These are phyloP conservation scores for Ochetophila trinervis DNA, from an alignment of 306 rosid genomes.

Conservation along the genomic window DNA sequence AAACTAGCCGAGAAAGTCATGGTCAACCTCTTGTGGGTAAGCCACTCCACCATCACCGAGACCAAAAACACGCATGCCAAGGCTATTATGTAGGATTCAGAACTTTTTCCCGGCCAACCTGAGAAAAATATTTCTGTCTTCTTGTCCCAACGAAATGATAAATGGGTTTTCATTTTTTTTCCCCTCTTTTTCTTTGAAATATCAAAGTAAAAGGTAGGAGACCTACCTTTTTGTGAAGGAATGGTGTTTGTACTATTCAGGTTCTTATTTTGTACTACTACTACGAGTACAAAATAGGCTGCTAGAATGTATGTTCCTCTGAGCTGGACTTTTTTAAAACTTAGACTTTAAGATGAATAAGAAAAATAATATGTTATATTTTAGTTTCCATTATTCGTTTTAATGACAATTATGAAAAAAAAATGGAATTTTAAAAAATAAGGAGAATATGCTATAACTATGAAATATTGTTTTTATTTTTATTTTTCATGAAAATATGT, in stretches of 20 bases:
- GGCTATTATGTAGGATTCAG: background rate
- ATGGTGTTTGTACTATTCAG: background rate
- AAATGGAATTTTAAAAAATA: too few relatives aligned
- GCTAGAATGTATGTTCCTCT: too few relatives aligned
- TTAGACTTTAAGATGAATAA: too few relatives aligned
- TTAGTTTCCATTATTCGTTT: too few relatives aligned
- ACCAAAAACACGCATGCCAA: conserved; percentile 10
- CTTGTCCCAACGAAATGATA: conserved; percentile 16
- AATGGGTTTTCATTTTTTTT: conserved; percentile 16
- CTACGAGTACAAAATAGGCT: background rate
- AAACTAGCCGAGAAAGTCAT: background rate
- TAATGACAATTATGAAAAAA: too few relatives aligned
- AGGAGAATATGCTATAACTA: too few relatives aligned
- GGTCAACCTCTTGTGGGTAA: conserved; percentile 19
- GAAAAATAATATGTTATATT: too few relatives aligned
- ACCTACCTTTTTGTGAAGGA: background rate
- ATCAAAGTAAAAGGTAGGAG: background rate
- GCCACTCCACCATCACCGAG: conserved; percentile 17
- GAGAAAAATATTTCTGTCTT: conserved; percentile 9
- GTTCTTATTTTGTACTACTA: background rate
- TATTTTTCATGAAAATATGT: too few relatives aligned
- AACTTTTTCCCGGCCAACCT: conserved; percentile 18
- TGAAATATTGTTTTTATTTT: too few relatives aligned
- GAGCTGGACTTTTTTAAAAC: too few relatives aligned
- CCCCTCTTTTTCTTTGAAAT: background rate